Percentiles rank a stretch among this genome's conserved stretches.
Conservation (phyloP, 331 rosid species). For the Erythrophleum ivorense region DNA sequence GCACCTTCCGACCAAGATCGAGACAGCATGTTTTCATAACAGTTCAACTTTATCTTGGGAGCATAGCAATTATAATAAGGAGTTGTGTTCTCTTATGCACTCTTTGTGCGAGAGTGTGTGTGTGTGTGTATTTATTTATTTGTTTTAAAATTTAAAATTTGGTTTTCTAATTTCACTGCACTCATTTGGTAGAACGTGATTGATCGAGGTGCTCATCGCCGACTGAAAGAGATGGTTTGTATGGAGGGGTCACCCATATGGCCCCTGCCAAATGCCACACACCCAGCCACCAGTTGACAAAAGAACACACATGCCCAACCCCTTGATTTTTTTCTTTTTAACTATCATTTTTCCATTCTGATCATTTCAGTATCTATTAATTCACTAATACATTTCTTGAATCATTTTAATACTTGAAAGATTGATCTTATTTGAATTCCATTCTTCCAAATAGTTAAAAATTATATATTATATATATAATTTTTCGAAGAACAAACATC, state of each 20-base stretch:
- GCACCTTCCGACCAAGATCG: constrained; percentile 43
- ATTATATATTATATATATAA: no score
- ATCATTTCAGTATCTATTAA: no score
- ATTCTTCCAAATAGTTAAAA: no score
- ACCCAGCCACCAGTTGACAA: no score
- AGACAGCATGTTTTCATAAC: constrained; percentile 33
- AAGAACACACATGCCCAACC: neutral
- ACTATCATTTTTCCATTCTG: no score
- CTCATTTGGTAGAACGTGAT: constrained; percentile 54
- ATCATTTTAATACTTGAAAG: no score
- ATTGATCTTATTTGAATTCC: no score
- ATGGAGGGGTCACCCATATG: constrained; percentile 8
- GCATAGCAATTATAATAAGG: constrained; percentile 29
- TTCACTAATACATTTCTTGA: no score
- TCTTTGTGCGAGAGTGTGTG: no score
- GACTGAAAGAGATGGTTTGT: constrained; percentile 44
- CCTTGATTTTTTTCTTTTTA: no score
- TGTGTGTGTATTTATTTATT: no score
- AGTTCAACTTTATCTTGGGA: neutral
- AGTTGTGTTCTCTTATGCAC: constrained; percentile 2
- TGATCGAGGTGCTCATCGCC: constrained; percentile 42
- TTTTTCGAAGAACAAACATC: no score
- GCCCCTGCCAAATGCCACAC: neutral
- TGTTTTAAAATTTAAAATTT: neutral
- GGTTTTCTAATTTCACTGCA: constrained; percentile 42